Percentiles rank a stretch among this genome's conserved stretches.
These are phyloP conservation scores for Neurospora intermedia DNA, from an alignment of 495 filamentous ascomycete genomes.

Conservation along the genomic window DNA sequence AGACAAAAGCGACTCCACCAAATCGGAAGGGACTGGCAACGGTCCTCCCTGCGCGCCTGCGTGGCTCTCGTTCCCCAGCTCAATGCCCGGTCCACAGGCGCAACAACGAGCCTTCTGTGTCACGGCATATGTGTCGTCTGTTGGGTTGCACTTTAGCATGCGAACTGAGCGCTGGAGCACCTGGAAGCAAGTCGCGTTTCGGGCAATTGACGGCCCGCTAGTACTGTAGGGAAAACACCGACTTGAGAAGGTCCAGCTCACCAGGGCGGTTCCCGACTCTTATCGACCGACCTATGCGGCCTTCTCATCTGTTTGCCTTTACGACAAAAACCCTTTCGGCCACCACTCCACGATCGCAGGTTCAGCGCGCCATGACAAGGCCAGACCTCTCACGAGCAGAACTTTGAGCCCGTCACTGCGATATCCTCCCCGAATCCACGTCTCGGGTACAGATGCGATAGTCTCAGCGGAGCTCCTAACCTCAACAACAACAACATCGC, in stretches of 20 bases:
- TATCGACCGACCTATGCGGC: not conserved
- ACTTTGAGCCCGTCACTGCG: not conserved
- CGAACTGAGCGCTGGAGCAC: not conserved
- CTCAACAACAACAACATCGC: not conserved
- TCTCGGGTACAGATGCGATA: constrained; percentile 9
- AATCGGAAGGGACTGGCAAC: not conserved
- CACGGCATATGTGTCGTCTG: not conserved
- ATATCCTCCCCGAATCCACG: not conserved
- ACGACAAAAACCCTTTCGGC: not conserved
- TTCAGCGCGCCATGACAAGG: not conserved
- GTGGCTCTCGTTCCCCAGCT: not conserved
- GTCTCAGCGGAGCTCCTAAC: not conserved
- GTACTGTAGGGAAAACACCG: not conserved
- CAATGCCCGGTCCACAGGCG: not conserved
- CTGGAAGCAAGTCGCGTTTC: not conserved
- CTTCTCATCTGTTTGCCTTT: not conserved
- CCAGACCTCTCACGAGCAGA: not conserved
- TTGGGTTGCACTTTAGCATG: not conserved
- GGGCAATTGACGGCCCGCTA: constrained; percentile 8
- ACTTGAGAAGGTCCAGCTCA: not conserved
- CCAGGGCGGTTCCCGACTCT: not conserved
- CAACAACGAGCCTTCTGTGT: not conserved
- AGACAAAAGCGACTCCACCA: not conserved
- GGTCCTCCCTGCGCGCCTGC: not conserved
- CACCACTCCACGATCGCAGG: not conserved